phyloP scores from a whole-genome alignment of 2,329 filamentous ascomycete genomes.

The Colletotrichum gigasporum region DNA sequence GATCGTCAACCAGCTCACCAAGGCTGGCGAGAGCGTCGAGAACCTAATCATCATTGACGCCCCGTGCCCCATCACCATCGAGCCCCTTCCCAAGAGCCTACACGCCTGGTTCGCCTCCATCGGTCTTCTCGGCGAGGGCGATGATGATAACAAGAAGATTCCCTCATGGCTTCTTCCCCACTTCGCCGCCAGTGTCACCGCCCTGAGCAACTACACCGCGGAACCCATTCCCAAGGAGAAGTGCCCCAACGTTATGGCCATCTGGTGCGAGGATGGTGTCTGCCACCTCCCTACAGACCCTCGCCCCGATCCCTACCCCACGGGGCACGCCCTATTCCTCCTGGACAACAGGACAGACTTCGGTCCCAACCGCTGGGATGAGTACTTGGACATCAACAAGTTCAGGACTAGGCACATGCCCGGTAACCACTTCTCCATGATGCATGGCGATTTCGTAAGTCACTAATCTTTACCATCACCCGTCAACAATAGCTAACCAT shows the following conservation, averaged over 20 bases:
- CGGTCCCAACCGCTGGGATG: slow-evolving; percentile 74
- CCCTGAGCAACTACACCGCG: slow-evolving; percentile 75
- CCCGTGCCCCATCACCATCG: slow-evolving; percentile 73
- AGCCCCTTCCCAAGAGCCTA: slow-evolving; percentile 70
- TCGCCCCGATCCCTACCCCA: slow-evolving; percentile 68
- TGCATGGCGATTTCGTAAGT: slow-evolving; percentile 65
- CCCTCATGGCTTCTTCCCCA: slow-evolving; percentile 80
- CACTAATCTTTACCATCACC: too few relatives aligned
- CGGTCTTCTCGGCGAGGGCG: slow-evolving; percentile 72
- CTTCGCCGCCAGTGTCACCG: slow-evolving; percentile 74
- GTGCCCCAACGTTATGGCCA: slow-evolving; percentile 69
- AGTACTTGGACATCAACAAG: slow-evolving; percentile 68
- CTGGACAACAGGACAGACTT: slow-evolving; percentile 80
- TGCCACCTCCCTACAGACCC: slow-evolving; percentile 74
- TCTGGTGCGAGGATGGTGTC: slow-evolving; percentile 80
- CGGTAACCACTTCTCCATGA: slow-evolving; percentile 81
- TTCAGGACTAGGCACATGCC: slow-evolving; percentile 74
- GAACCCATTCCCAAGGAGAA: slow-evolving; percentile 67
- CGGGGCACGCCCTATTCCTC: slow-evolving; percentile 72
- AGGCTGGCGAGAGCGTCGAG: slow-evolving; percentile 65
- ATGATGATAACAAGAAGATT: slow-evolving; percentile 63
- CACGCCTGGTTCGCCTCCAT: slow-evolving; percentile 79
- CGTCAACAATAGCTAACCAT: slow-evolving; percentile 30
- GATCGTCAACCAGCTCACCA: slow-evolving; percentile 68
- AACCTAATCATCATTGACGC: slow-evolving; percentile 73